phyloP scores from a whole-genome alignment of 2,329 filamentous ascomycete species.

The Colletotrichum euphorbiae region DNA sequence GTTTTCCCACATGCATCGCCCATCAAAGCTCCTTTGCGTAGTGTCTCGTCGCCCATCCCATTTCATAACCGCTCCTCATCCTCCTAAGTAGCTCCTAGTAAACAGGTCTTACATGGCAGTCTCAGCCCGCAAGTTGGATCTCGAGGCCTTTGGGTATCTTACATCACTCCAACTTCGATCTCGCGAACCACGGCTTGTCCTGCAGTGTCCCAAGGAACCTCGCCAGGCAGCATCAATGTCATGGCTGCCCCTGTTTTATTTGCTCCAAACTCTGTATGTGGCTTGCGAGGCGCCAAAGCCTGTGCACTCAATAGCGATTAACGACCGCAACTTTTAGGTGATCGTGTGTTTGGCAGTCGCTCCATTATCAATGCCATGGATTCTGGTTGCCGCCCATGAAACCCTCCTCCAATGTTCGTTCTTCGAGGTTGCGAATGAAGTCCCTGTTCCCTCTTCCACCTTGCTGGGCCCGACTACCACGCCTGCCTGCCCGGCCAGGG shows the following conservation, averaged over 20 bases:
- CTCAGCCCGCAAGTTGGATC: constrained; percentile 4
- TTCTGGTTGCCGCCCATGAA: constrained; percentile 76
- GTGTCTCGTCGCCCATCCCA: constrained; percentile 10
- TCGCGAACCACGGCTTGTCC: constrained; percentile 1
- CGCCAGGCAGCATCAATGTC: neutral
- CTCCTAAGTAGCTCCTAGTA: constrained; percentile 7
- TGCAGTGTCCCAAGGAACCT: neutral
- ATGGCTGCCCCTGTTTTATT: neutral
- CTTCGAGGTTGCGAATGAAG: constrained; percentile 94
- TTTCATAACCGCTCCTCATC: constrained; percentile 2
- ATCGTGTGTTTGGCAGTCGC: neutral
- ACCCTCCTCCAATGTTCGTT: constrained; percentile 92
- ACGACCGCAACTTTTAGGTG: constrained; percentile 2
- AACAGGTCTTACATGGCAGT: constrained; percentile 24
- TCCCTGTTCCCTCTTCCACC: constrained; percentile 76
- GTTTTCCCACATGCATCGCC: constrained; percentile 19
- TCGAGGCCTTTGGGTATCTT: constrained; percentile 32
- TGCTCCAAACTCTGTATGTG: neutral
- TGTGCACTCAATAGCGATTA: neutral
- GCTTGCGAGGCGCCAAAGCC: neutral
- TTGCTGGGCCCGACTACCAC: constrained; percentile 79
- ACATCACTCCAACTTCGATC: constrained; percentile 18
- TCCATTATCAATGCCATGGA: constrained; percentile 72
- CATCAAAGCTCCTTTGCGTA: constrained; percentile 28
- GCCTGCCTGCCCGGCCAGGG: constrained; percentile 70